Base-by-base conservation (phyloP, 2,329 filamentous ascomycete species). In the Amauroascus verrucosus region DNA sequence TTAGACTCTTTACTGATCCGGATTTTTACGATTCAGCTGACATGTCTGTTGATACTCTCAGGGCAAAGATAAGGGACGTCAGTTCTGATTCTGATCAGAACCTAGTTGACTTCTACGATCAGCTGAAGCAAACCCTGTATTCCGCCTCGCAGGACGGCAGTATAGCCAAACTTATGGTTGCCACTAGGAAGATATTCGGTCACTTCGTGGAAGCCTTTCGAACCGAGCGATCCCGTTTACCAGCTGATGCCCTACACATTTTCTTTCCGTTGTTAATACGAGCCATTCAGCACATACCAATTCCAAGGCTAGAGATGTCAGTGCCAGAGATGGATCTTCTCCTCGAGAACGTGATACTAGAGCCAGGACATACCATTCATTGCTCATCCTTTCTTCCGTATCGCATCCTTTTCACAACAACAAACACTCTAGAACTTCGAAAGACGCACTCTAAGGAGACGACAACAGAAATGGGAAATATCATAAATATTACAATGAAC, bases 371-470 rank as follows among this genome's bases (percentile, higher is more conserved):
- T 54, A 94, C 88, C 0, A 77, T 95, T 62, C 91, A 95, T 66
- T 75, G 84, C 57, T 88, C 85, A 2, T 95, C 90, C 0, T 97
- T 97, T 74, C 76, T 97, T 0, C 91, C 91, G 0, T 91, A 88
- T 71, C 82, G 83, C 53, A 75, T 96, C 51, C 84, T 86, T 43
- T 73, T 96, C 2, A 84, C 89, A 58, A 91, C 87, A 0, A 84
- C 85, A 67, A 96, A 94, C 63, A 86, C 95, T 60, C 72, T 96
- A 32, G 88, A 95, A 59, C 82, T 96, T 38, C 80, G 84, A 58
- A 95, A 95, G 67, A 84, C 83, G 16, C 82, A 73, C 80, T 85
- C 75, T 68, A 75, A 73, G 55, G 67, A 81, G 47, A 90, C 85
- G 0, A 77, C 78, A 1, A 82, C 85, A 0, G 72, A 71, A n/a